Evolutionary conservation across 305 asterid genomes (phyloP).

Genomic region (Petunia hybrid): DNA sequence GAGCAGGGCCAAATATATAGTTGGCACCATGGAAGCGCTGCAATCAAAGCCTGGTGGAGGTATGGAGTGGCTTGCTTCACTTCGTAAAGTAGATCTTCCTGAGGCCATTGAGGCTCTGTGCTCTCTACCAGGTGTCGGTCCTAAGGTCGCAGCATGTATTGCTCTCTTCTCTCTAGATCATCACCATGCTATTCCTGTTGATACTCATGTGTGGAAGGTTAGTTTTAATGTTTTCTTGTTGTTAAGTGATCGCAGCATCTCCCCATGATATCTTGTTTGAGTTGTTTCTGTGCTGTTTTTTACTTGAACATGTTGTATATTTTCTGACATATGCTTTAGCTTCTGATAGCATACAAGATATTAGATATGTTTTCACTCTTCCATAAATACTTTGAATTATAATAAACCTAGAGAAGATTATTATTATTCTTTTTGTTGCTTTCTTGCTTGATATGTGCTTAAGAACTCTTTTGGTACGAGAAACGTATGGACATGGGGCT

Average conservation of each 20-base stretch:
- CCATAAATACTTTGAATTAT: not conserved
- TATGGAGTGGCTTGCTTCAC: slow-evolving; percentile 82
- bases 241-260: slow-evolving; percentile 2
- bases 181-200: slow-evolving; percentile 97
- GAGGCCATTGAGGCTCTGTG: slow-evolving; percentile 67
- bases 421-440: not conserved
- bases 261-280: no score
- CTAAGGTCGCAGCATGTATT: slow-evolving; percentile 97
- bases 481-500: not conserved
- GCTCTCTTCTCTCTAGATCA: slow-evolving; percentile 95
- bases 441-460: not conserved
- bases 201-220: slow-evolving; percentile 98
- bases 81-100: slow-evolving; percentile 75
- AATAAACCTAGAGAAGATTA: slow-evolving; percentile 12
- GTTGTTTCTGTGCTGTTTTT: not conserved
- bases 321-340: slow-evolving; percentile 4
- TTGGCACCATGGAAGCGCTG: slow-evolving; percentile 77
- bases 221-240: slow-evolving; percentile 29
- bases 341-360: not conserved
- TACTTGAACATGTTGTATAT: not conserved
- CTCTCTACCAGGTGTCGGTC: slow-evolving; percentile 94
- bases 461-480: not conserved
- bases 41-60: slow-evolving; percentile 89
- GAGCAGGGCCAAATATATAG: slow-evolving; percentile 90
- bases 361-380: not conserved